Evolutionary conservation across 306 rosid species (phyloP).

Genomic region (Cicer bijugum): DNA sequence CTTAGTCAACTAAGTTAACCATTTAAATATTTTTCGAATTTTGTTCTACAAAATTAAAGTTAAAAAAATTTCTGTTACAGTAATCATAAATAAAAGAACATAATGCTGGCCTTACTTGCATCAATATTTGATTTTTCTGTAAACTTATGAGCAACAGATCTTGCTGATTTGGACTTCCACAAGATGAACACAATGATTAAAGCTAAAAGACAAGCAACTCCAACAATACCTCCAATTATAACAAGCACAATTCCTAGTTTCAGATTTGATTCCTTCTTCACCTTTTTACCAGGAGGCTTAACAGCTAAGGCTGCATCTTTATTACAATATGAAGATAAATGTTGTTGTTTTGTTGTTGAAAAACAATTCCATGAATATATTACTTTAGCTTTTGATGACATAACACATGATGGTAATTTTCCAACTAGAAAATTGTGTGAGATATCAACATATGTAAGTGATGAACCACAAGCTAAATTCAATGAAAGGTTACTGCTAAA

Average conservation of each 20-base stretch:
- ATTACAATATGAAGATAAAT: conserved; percentile 60
- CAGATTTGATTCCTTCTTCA: conserved; percentile 48
- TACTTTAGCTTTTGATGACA: conserved; percentile 54
- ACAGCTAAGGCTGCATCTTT: conserved; percentile 83
- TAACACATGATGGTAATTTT: conserved; percentile 74
- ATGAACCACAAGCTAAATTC: conserved; percentile 55
- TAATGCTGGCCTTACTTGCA: conserved; percentile 61
- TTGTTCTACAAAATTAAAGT: no score
- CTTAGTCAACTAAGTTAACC: no score
- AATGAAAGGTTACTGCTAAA: conserved; percentile 65
- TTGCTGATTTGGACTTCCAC: conserved; percentile 52
- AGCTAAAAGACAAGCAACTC: conserved; percentile 53
- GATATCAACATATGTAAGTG: conserved; percentile 68
- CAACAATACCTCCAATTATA: conserved; percentile 66
- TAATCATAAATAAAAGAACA: neutral
- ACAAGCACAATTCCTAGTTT: conserved; percentile 63
- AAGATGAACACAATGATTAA: conserved; percentile 58
- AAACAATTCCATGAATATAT: conserved; percentile 77
- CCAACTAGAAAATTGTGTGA: conserved; percentile 81
- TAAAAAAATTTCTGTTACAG: neutral
- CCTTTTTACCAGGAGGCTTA: conserved; percentile 52
- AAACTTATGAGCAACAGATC: conserved; percentile 58
- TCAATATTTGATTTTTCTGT: conserved; percentile 51
- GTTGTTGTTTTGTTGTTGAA: conserved; percentile 67
- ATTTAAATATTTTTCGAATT: no score